Evolutionary conservation across 2,329 filamentous ascomycete species (phyloP), one percentile per base, ranked within the genome.

Genomic region (Talaromyces piceae): DNA sequence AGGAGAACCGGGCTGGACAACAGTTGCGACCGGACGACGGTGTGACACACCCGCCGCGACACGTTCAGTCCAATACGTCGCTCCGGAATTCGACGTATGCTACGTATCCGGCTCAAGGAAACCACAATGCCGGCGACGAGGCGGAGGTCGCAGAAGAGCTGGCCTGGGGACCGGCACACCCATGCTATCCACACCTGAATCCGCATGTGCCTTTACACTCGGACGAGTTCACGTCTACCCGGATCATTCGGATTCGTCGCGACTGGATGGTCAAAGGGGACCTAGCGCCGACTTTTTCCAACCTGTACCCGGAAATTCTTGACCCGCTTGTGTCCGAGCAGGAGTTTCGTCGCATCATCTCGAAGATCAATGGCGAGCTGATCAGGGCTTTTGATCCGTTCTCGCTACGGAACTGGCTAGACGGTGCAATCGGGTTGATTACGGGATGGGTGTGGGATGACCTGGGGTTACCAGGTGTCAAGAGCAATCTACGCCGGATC

Each of bases 391-490:
- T 95, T 67, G 82, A 86, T 61, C 91, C 93, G 0, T 91, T 84
- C 66, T 82, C 78, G 50, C 72, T 80, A 60, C 77, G 88, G 47
- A 95, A 94, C 59, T 82, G 91, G 62, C 57, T 95, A 0, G 93
- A 98, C 67, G 81, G 82, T 11, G 67, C 88, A 9, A 66, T 97
- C 59, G 90, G 91, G 2, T 75, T 94, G 4, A 70, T 90, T 28
- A 97, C 93, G 0, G 88, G 91, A 20, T 98, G 91, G 88, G 63
- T 97, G 28, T 97, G 90, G 89, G 93, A 98, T 53, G 91, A 97
- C 64, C 61, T 91, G 20, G 90, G 91, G 1, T 71, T 88, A 30
- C 87, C 87, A 3, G 82, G 79, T 7, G 79, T 86, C 53, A 97
- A 97, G 73, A 73, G 76, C 20, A 79, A 84, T 50, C 67, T 95